Base-by-base conservation (phyloP, 768 basidiomycete genomes). In the Russula sp. region DNA sequence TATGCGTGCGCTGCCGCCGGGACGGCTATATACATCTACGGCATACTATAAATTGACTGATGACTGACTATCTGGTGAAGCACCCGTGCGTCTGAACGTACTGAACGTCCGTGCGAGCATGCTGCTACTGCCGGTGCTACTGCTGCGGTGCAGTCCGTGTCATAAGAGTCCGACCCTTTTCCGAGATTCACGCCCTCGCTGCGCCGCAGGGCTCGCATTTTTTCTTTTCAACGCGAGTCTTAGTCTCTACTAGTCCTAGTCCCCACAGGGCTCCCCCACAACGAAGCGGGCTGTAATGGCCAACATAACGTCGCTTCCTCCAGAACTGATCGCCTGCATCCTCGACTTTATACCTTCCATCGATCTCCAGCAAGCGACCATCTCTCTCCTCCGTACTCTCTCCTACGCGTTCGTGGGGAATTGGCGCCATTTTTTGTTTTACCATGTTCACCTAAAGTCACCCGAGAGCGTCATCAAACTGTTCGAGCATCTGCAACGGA, bases 251-350 rank as follows among this genome's bases (percentile, higher is more conserved):
- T 29, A 29, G 25, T 29, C 25, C 25, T 29, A 29, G 25, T 29
- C 35, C 35, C 25, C 25, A 29, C 3, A 29, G 3, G 3, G 25
- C 25, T 82, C 84, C 0, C 0, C 73, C 25, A 61, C 63, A 39
- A 59, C 25, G 25, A n/a, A n/a, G n/a, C n/a, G n/a, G n/a, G n/a
- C 25, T 29, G 25, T 2, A 1, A 29, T 29, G 25, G 25, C 25
- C 25, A 29, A 3, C 25, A 2, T 29, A 29, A 29, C 54, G n/a
- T 34, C 41, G 6, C 74, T 92, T 20, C 89, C 90, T 9, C 70
- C 82, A 4, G 90, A 93, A 71, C 75, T 93, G 9, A 85, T 87
- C 70, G 75, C 78, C 18, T 72, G 75, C 16, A 83, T 91, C 66
- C 72, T 92, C 47, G 69, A 72, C 20, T 77, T 80, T 18, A 63